These are phyloP conservation scores for Escallonia herrerae DNA, from an alignment of 129 eudicot genomes.

Conservation along the genomic window DNA sequence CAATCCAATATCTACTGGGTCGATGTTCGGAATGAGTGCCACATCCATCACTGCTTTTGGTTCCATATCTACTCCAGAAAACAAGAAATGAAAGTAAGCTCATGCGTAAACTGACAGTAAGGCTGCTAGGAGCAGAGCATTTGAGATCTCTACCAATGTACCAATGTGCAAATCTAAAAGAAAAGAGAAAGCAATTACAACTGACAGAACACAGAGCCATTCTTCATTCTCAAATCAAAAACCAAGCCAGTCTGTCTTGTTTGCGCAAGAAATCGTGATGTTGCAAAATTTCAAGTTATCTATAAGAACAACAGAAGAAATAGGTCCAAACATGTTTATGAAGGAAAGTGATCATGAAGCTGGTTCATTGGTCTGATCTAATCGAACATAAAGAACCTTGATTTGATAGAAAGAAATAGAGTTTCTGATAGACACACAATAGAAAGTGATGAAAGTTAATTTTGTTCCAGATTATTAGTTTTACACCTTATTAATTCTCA, in stretches of 20 bases:
- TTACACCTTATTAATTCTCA: too few relatives aligned
- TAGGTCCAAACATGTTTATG: neutral
- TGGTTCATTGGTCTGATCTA: too few relatives aligned
- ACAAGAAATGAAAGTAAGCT: neutral
- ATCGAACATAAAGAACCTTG: too few relatives aligned
- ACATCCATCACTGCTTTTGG: slow-evolving; percentile 70
- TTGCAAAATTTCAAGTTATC: too few relatives aligned
- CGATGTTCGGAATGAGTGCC: slow-evolving; percentile 50
- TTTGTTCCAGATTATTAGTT: too few relatives aligned
- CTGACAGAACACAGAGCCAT: neutral
- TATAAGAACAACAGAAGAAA: too few relatives aligned
- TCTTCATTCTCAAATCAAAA: neutral
- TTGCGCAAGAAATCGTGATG: too few relatives aligned
- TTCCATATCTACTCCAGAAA: slow-evolving; percentile 55
- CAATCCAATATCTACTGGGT: slow-evolving; percentile 47
- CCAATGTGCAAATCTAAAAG: neutral
- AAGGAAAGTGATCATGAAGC: neutral
- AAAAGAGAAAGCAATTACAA: slow-evolving; percentile 1
- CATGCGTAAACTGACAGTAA: neutral
- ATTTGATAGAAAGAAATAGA: too few relatives aligned
- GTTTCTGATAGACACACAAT: neutral
- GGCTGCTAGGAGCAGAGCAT: neutral
- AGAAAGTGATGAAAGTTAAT: neutral
- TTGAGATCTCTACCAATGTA: neutral
- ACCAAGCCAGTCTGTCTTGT: neutral